phyloP scores from a whole-genome alignment of 2,329 filamentous ascomycete species.

The Amylocarpus encephaloides region DNA sequence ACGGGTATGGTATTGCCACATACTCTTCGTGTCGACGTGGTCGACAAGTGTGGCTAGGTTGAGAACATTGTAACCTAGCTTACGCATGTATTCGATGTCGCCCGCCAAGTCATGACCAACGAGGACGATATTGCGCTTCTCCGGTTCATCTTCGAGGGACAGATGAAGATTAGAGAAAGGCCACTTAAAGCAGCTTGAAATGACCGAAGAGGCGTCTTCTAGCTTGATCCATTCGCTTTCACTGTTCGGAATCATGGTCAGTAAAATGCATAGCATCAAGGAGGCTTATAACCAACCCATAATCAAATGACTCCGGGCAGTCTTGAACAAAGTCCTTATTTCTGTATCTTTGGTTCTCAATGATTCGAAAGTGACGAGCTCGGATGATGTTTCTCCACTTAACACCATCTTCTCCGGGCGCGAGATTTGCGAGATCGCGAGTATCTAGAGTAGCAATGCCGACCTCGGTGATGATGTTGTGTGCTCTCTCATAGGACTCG shows the following conservation, averaged over 20 bases:
- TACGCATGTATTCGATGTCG: conserved; percentile 63
- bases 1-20: conserved; percentile 60
- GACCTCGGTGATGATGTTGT: conserved; percentile 70
- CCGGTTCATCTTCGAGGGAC: conserved; percentile 1
- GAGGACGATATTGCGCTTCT: conserved; percentile 57
- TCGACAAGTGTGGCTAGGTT: conserved; percentile 52
- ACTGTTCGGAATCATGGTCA: conserved; percentile 26
- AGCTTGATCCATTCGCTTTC: conserved; percentile 48
- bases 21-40: conserved; percentile 62
- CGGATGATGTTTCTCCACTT: conserved; percentile 64
- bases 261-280: neutral
- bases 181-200: conserved; percentile 51
- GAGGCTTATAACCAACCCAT: conserved; percentile 49
- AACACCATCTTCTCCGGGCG: conserved; percentile 54
- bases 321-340: conserved; percentile 67
- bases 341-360: conserved; percentile 57
- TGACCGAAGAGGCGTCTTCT: conserved; percentile 37
- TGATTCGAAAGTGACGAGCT: conserved; percentile 69
- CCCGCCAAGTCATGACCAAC: conserved; percentile 67
- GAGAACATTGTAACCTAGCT: conserved; percentile 56
- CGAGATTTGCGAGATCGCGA: conserved; percentile 40
- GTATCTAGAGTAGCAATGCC: conserved; percentile 80
- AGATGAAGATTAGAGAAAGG: conserved; percentile 40
- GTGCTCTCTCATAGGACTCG: conserved; percentile 68
- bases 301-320: conserved; percentile 68